Evolutionary conservation across 1,284 basidiomycete species (phyloP).

Genomic region (Rhodotorula sp.): DNA sequence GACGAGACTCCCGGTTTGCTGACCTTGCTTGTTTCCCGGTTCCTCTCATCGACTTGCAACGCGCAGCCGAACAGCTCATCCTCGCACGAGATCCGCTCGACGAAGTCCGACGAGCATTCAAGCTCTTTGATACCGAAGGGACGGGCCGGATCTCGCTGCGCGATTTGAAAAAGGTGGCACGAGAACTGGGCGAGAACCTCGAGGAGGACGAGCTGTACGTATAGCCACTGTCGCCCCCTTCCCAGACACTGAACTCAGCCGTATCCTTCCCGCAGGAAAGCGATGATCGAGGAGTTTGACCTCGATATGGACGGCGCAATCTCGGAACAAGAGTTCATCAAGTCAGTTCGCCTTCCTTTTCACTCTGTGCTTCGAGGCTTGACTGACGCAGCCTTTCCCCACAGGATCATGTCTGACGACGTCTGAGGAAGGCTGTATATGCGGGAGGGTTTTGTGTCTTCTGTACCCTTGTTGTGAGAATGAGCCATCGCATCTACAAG

Average conservation of each 20-base stretch:
- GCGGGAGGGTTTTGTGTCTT: not conserved
- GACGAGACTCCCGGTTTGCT: not conserved
- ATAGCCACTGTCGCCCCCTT: not conserved
- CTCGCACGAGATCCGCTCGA: conserved; percentile 92
- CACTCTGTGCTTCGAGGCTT: not conserved
- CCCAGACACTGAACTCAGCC: not conserved
- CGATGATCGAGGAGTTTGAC: conserved; percentile 99
- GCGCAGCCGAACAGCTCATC: conserved; percentile 87
- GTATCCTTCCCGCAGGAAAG: conserved; percentile 64
- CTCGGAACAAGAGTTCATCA: conserved; percentile 84
- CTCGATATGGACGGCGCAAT: conserved; percentile 98
- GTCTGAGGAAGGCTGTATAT: not conserved
- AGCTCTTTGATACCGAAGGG: conserved; percentile 93
- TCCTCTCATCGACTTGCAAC: not conserved
- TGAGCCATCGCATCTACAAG: not conserved
- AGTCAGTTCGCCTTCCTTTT: conserved; percentile 3
- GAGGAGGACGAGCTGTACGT: conserved; percentile 96
- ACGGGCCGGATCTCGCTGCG: conserved; percentile 90
- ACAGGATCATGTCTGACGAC: conserved; percentile 26
- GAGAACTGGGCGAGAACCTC: conserved; percentile 92
- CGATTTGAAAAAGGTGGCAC: conserved; percentile 89
- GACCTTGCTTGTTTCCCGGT: not conserved
- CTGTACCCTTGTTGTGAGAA: not conserved
- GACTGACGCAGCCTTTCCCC: not conserved
- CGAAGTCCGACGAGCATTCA: conserved; percentile 91